Conservation (phyloP, 352 stramenopile genomes). For the Phytophthora multivora region DNA sequence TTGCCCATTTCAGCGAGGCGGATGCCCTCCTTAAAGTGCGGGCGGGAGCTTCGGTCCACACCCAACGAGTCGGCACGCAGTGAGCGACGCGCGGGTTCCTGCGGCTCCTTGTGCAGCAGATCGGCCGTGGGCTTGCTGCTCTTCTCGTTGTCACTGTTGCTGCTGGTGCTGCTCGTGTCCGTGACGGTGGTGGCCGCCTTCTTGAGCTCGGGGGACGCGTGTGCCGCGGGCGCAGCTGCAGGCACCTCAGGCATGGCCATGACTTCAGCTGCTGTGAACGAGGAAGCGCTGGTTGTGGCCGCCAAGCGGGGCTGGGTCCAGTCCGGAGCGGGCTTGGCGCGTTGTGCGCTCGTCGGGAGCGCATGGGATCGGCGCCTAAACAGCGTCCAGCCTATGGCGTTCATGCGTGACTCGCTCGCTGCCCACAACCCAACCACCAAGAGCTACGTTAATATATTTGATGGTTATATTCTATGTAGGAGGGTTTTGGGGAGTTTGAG, state of each 20-base stretch:
- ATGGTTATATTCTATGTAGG: conserved; percentile 9
- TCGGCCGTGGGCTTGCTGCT: conserved; percentile 14
- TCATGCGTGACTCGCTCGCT: conserved; percentile 20
- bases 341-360: conserved; percentile 31
- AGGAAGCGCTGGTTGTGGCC: conserved; percentile 31
- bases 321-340: not conserved
- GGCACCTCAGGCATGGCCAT: conserved; percentile 23
- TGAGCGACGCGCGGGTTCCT: conserved; percentile 19
- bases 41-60: conserved; percentile 42
- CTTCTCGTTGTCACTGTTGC: conserved; percentile 23
- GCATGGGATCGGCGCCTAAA: conserved; percentile 16
- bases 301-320: not conserved
- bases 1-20: conserved; percentile 83
- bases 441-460: conserved; percentile 17
- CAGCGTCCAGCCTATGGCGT: conserved; percentile 8
- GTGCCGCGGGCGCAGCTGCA: not conserved
- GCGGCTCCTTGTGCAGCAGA: conserved; percentile 10
- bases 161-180: conserved; percentile 34
- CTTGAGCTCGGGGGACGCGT: conserved; percentile 26
- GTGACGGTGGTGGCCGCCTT: conserved; percentile 21
- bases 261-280: conserved; percentile 19
- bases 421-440: conserved; percentile 14
- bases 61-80: conserved; percentile 32
- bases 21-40: conserved; percentile 85
- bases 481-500: too few relatives aligned